A percentile compares a stretch with the other conserved stretches of the same genome.
Evolutionary conservation across 2,329 filamentous ascomycete genomes (phyloP).

Genomic region (Colletotrichum zoysiae): DNA sequence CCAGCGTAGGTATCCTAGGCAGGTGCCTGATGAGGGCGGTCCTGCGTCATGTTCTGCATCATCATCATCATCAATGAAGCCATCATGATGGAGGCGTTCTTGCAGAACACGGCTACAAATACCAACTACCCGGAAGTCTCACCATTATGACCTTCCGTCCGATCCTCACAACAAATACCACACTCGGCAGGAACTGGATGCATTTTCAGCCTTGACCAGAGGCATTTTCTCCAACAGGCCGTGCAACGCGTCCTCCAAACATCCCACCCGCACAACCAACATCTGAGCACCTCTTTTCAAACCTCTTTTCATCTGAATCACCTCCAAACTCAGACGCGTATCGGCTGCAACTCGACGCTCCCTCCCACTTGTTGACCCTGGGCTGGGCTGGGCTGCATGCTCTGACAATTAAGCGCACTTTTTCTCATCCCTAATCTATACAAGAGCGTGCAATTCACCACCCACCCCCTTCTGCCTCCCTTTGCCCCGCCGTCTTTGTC

Average conservation of each 20-base stretch:
- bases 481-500: neutral
- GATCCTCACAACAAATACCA: neutral
- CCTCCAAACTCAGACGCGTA: neutral
- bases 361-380: neutral
- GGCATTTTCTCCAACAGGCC: neutral
- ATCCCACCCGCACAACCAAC: conserved; percentile 17
- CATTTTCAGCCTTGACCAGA: neutral
- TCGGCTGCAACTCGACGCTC: neutral
- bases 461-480: neutral
- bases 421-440: conserved; percentile 10
- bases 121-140: neutral
- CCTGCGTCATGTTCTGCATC: neutral
- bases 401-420: neutral
- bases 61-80: neutral
- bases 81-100: neutral
- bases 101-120: neutral
- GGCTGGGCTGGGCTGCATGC: neutral
- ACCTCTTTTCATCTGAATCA: conserved; percentile 36
- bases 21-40: too few species aligned
- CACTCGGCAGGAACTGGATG: conserved; percentile 16
- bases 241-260: conserved; percentile 22
- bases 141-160: neutral
- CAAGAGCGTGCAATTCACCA: neutral
- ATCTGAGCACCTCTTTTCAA: conserved; percentile 36
- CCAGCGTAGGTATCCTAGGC: neutral